Conservation (phyloP, 495 filamentous ascomycete genomes). For the Xylaria grammica region DNA sequence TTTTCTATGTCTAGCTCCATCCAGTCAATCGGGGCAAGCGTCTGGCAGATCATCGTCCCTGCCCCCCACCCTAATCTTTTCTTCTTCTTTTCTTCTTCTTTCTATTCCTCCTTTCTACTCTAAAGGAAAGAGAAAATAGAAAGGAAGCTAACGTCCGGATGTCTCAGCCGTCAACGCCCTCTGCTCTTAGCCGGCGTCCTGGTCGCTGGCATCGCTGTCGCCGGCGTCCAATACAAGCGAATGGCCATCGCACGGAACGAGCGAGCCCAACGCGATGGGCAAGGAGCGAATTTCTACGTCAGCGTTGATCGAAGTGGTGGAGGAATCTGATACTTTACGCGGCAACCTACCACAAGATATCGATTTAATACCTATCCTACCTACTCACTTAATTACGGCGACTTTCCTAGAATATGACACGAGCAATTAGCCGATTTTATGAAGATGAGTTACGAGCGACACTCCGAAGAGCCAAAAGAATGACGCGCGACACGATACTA, state of each 20-base stretch:
- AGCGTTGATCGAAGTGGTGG: conserved; percentile 56
- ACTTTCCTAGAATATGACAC: too few relatives aligned
- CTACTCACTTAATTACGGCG: too few relatives aligned
- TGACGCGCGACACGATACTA: background rate
- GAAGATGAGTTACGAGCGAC: background rate
- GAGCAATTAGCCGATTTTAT: too few relatives aligned
- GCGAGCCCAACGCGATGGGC: conserved; percentile 33
- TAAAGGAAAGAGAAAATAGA: background rate
- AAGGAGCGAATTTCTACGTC: conserved; percentile 47
- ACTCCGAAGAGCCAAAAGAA: too few relatives aligned
- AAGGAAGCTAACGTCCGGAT: background rate
- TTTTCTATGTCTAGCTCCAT: background rate
- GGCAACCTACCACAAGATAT: too few relatives aligned
- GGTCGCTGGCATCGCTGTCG: conserved; percentile 31
- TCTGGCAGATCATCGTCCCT: too few relatives aligned
- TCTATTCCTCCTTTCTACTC: background rate
- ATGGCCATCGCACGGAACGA: conserved; percentile 46
- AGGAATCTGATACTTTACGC: conserved; percentile 37
- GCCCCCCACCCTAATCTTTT: too few relatives aligned
- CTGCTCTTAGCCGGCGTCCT: conserved; percentile 36
- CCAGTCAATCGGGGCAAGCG: too few relatives aligned
- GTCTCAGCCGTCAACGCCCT: conserved; percentile 40
- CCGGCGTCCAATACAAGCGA: conserved; percentile 42
- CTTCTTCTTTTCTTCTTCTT: too few relatives aligned
- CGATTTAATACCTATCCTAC: background rate